Percentiles rank a stretch among this genome's conserved stretches.
phyloP scores from a whole-genome alignment of 225 moss, liverwort and hornwort species.

The Thuidium tamariscinum region DNA sequence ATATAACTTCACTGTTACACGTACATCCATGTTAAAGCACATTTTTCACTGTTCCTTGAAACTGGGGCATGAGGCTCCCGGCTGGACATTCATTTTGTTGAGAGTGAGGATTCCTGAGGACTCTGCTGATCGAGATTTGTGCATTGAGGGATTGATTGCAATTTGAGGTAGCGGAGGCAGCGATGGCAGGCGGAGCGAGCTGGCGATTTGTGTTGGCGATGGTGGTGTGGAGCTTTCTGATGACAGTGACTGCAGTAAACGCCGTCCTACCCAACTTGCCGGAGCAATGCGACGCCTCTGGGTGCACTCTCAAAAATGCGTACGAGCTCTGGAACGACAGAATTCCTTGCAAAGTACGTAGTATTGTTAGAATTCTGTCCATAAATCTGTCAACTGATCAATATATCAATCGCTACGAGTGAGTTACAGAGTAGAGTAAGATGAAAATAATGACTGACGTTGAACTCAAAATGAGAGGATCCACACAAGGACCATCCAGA shows the following conservation, averaged over 20 bases:
- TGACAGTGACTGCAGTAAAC: background rate
- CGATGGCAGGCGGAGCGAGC: background rate
- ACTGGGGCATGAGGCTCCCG: background rate
- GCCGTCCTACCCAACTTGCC: background rate
- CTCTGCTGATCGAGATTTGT: background rate
- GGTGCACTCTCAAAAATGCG: constrained; percentile 12
- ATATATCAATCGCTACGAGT: too few relatives aligned
- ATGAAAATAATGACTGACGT: too few relatives aligned
- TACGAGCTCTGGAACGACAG: constrained; percentile 18
- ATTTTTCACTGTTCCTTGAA: too few relatives aligned
- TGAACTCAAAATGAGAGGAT: background rate
- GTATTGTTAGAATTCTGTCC: background rate
- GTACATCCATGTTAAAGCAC: background rate
- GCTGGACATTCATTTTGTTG: background rate
- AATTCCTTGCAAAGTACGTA: background rate
- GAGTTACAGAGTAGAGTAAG: too few relatives aligned
- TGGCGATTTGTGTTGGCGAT: background rate
- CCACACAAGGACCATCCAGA: background rate
- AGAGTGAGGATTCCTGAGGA: too few relatives aligned
- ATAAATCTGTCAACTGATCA: background rate
- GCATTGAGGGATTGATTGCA: background rate
- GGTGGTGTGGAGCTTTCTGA: background rate
- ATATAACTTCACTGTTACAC: background rate
- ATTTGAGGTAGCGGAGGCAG: background rate
- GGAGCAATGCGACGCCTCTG: background rate